Conservation (phyloP, 768 basidiomycete species). For the Leccinum incarnatum region DNA sequence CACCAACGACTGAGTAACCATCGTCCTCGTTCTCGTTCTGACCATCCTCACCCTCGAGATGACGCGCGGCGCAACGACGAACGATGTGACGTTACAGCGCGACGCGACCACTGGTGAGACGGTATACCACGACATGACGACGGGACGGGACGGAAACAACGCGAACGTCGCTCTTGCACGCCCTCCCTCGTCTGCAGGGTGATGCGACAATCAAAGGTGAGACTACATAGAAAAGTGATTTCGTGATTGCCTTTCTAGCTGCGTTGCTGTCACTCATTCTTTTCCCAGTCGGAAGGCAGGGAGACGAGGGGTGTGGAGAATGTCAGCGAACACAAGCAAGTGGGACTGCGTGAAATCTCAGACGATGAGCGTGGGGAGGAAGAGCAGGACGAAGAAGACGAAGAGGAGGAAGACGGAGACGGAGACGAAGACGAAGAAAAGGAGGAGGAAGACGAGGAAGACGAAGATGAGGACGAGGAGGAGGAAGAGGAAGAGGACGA, state of each 20-base stretch:
- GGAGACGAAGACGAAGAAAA: constrained; percentile 26
- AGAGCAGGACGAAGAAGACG: constrained; percentile 16
- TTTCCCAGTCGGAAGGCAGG: constrained; percentile 41
- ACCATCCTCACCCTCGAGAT: no score
- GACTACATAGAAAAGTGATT: constrained; percentile 61
- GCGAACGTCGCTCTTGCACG: no score
- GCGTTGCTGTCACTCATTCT: not conserved
- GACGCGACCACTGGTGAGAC: no score
- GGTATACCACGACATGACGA: no score
- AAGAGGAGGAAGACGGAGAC: constrained; percentile 17
- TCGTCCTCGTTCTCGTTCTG: no score
- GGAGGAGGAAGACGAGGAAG: not conserved
- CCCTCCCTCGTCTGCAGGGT: no score
- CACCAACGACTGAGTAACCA: no score
- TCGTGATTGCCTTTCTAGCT: not conserved
- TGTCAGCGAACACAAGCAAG: constrained; percentile 40
- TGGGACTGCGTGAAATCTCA: constrained; percentile 42
- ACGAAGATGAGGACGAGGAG: constrained; percentile 29
- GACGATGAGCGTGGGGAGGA: constrained; percentile 26
- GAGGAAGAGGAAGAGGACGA: constrained; percentile 1
- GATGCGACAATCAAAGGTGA: not conserved
- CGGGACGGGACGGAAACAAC: no score
- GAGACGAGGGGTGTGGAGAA: constrained; percentile 25
- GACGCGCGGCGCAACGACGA: no score
- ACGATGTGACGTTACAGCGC: no score